Evolutionary conservation across 495 filamentous ascomycete species (phyloP), one percentile per base, ranked within the genome.

Genomic region (Jackrogersella minutella): DNA sequence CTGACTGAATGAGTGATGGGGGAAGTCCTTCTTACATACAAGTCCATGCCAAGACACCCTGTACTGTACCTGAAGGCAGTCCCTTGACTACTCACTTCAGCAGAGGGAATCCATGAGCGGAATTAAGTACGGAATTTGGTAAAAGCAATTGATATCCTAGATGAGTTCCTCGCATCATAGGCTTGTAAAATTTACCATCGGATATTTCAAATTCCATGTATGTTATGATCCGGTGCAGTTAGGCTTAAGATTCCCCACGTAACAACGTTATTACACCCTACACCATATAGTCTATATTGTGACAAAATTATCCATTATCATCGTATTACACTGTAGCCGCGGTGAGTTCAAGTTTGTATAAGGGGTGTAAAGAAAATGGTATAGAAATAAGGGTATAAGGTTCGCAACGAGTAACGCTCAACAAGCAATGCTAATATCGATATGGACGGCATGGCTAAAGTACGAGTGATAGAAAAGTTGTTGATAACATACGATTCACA

Each of bases 251-350:
- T n/a, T n/a, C n/a, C n/a, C n/a, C n/a, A n/a, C n/a, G n/a, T n/a
- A n/a, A n/a, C n/a, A n/a, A n/a, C n/a, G n/a, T n/a, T n/a, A n/a
- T n/a, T n/a, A n/a, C n/a, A n/a, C n/a, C n/a, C n/a, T n/a, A n/a
- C n/a, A n/a, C n/a, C n/a, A n/a, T n/a, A n/a, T n/a, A n/a, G n/a
- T n/a, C n/a, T n/a, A n/a, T n/a, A 26, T 86, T 78, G 44, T 78
- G 82, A 55, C 82, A 86, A 9, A 73, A 62, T 26, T 84, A n/a
- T n/a, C n/a, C n/a, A n/a, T n/a, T n/a, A n/a, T n/a, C n/a, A n/a
- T n/a, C 79, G 30, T 82, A 82, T 39, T 75, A 75, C 9, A 70
- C 51, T 0, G 80, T 82, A n/a, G 78, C 56, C 19, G 82, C 81
- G 10, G 80, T 82, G 16, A 85, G 69, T 55, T 74, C 81, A 82